Evolutionary conservation across 2,329 filamentous ascomycete species (phyloP).

Genomic region (Xylariaceae sp.): DNA sequence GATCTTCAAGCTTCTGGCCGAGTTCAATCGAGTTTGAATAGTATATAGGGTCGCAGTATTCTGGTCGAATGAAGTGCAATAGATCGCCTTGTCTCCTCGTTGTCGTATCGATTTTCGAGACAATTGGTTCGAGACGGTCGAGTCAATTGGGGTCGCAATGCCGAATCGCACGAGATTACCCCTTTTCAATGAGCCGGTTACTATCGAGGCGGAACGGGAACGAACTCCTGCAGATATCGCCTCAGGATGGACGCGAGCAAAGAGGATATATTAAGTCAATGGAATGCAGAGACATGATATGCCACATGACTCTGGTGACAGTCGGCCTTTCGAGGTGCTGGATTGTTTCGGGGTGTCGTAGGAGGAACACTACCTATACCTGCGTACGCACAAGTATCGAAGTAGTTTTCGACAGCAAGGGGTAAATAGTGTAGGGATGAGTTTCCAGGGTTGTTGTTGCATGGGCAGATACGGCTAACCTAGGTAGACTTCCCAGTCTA

Average conservation of each 20-base stretch:
- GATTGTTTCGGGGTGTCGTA: conserved; percentile 19
- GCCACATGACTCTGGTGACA: conserved; percentile 35
- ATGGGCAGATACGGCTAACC: too few relatives aligned
- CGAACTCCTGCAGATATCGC: conserved; percentile 8
- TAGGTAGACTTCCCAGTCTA: too few relatives aligned
- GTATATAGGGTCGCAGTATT: not conserved
- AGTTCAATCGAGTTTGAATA: not conserved
- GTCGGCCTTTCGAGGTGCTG: conserved; percentile 2
- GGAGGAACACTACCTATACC: too few relatives aligned
- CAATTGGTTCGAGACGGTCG: conserved; percentile 7
- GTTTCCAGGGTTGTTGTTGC: too few relatives aligned
- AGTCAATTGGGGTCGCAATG: not conserved
- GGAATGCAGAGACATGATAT: conserved; percentile 47
- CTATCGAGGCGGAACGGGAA: conserved; percentile 8
- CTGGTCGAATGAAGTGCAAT: not conserved
- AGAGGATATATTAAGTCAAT: conserved; percentile 1
- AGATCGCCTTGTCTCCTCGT: too few relatives aligned
- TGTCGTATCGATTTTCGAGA: not conserved
- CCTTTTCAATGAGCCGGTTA: not conserved
- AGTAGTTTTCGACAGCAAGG: conserved; percentile 3
- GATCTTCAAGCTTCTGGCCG: not conserved
- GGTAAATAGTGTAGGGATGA: too few relatives aligned
- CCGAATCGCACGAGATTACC: not conserved
- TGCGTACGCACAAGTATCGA: too few relatives aligned
- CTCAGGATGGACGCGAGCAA: not conserved